Evolutionary conservation across 2,329 filamentous ascomycete species (phyloP).

Genomic region (Phyllosticta citribraziliensis): DNA sequence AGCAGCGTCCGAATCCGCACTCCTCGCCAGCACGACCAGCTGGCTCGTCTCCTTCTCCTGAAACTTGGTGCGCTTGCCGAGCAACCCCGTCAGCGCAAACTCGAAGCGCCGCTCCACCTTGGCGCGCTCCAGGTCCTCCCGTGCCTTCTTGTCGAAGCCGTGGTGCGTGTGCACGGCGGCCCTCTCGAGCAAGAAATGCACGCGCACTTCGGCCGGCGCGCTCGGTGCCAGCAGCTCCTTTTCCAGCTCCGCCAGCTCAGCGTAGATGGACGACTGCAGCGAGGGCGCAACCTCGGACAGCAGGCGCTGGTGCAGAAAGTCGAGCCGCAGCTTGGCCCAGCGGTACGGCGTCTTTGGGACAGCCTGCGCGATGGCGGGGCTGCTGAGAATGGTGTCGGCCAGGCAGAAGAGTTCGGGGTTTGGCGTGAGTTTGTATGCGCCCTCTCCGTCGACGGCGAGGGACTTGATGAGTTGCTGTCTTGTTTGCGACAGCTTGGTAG

Average conservation of each 20-base stretch:
- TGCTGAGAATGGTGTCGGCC: slow-evolving; percentile 51
- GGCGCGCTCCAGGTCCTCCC: slow-evolving; percentile 59
- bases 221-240: slow-evolving; percentile 24
- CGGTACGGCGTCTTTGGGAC: slow-evolving; percentile 26
- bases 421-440: slow-evolving; percentile 75
- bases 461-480: slow-evolving; percentile 54
- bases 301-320: slow-evolving; percentile 62
- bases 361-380: slow-evolving; percentile 37
- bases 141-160: slow-evolving; percentile 67
- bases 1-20: slow-evolving; percentile 32
- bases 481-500: slow-evolving; percentile 30
- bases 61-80: slow-evolving; percentile 77
- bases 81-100: slow-evolving; percentile 73
- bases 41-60: slow-evolving; percentile 77
- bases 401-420: slow-evolving; percentile 75
- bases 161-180: slow-evolving; percentile 77
- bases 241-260: slow-evolving; percentile 48
- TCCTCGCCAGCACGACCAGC: slow-evolving; percentile 81
- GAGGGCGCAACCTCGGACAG: slow-evolving; percentile 52
- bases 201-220: slow-evolving; percentile 24
- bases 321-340: slow-evolving; percentile 61
- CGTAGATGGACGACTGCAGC: slow-evolving; percentile 51
- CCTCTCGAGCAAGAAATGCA: slow-evolving; percentile 70
- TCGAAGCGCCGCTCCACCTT: slow-evolving; percentile 58
- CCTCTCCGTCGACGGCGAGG: slow-evolving; percentile 73